phyloP scores from a whole-genome alignment of 1,139 yeast genomes.

The Yueomyces sp. region DNA sequence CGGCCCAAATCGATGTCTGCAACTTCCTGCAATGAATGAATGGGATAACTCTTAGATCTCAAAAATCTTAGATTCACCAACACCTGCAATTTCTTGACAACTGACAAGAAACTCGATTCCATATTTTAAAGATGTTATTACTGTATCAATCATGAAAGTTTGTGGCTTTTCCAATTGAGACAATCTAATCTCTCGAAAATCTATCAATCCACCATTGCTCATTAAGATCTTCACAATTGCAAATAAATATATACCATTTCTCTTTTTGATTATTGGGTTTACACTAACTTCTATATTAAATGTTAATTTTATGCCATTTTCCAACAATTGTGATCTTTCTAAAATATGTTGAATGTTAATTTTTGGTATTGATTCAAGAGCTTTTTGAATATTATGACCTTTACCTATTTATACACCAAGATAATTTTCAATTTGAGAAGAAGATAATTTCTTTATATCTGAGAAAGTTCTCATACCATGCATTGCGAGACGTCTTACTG shows the following conservation, averaged over 20 bases:
- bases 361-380: conserved; percentile 23
- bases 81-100: conserved; percentile 31
- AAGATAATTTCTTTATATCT: conserved; percentile 21
- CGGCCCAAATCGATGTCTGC: too few relatives aligned
- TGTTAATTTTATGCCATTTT: conserved; percentile 5
- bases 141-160: conserved; percentile 19
- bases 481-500: conserved; percentile 28
- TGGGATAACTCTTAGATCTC: conserved; percentile 2
- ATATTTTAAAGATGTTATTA: conserved; percentile 11
- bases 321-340: conserved; percentile 3
- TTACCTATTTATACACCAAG: conserved; percentile 30
- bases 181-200: conserved; percentile 29
- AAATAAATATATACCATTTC: conserved; percentile 26
- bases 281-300: conserved; percentile 20
- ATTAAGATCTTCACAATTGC: conserved; percentile 21
- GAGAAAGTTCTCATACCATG: conserved; percentile 24
- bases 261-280: conserved; percentile 10
- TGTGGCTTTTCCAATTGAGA: conserved; percentile 21
- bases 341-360: conserved; percentile 12
- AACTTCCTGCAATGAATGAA: too few relatives aligned
- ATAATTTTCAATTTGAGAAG: conserved; percentile 28
- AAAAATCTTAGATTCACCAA: conserved; percentile 9
- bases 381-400: conserved; percentile 25
- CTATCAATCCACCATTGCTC: conserved; percentile 25
- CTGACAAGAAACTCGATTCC: conserved; percentile 20